These are phyloP conservation scores for Spongiforma sp. DNA, from an alignment of 1,284 basidiomycete species.

Conservation along the genomic window DNA sequence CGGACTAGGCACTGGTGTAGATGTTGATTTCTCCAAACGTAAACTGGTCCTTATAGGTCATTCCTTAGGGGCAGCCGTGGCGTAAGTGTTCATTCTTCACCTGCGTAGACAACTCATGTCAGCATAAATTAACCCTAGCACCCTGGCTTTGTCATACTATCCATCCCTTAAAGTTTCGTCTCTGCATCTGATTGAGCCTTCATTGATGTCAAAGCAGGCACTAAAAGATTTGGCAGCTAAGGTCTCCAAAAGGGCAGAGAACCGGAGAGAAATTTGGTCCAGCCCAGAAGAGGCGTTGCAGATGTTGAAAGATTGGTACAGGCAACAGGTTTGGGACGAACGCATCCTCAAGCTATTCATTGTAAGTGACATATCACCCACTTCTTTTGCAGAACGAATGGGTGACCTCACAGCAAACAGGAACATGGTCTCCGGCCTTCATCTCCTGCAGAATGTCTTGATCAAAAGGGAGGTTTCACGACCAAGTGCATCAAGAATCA, in stretches of 20 bases:
- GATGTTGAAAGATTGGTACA: not conserved
- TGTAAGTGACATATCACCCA: not conserved
- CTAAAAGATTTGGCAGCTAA: not conserved
- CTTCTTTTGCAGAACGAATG: not conserved
- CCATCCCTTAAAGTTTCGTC: constrained; percentile 10
- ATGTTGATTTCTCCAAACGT: too few relatives aligned
- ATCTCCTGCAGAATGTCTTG: constrained; percentile 10
- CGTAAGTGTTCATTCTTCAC: not conserved
- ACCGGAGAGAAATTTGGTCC: constrained; percentile 6
- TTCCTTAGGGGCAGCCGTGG: too few relatives aligned
- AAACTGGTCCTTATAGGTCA: too few relatives aligned
- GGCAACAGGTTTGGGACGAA: too few relatives aligned
- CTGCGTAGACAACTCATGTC: not conserved
- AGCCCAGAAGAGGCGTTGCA: constrained; percentile 3
- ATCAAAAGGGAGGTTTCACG: constrained; percentile 2
- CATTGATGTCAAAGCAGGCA: not conserved
- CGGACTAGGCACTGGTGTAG: too few relatives aligned
- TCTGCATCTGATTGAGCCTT: constrained; percentile 10
- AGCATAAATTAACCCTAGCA: not conserved
- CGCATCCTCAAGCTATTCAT: constrained; percentile 2
- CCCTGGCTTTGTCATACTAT: not conserved
- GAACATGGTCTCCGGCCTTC: constrained; percentile 10
- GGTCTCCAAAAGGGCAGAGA: not conserved
- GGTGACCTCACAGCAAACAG: not conserved
- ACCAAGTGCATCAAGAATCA: constrained; percentile 13